Evolutionary conservation across 2,329 filamentous ascomycete genomes (phyloP).

Genomic region (Cryphonectria naterciae): DNA sequence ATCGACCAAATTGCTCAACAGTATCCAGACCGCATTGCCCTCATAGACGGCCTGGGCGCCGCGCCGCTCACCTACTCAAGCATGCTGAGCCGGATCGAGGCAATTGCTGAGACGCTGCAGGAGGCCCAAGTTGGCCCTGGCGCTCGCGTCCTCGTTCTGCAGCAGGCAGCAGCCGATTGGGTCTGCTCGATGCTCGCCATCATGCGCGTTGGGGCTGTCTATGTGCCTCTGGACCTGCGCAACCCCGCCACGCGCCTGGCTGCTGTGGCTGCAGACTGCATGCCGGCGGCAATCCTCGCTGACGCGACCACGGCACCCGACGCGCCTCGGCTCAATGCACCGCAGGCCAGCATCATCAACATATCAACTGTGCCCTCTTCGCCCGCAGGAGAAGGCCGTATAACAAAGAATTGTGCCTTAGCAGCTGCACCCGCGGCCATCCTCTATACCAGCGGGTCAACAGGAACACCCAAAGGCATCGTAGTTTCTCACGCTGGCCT

Average conservation of each 20-base stretch:
- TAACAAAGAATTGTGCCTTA: background rate
- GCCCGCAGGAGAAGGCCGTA: no score
- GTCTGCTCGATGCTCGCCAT: constrained; percentile 47
- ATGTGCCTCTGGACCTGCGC: constrained; percentile 46
- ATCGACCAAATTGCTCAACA: no score
- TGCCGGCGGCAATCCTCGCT: background rate
- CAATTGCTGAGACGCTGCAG: no score
- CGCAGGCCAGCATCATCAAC: background rate
- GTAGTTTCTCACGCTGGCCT: constrained; percentile 38
- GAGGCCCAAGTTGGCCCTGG: no score
- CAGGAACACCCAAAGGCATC: constrained; percentile 48
- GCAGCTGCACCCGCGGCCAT: constrained; percentile 32
- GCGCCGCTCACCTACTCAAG: no score
- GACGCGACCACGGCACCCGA: background rate
- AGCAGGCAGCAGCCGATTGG: constrained; percentile 35
- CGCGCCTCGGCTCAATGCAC: background rate
- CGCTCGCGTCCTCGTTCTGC: no score
- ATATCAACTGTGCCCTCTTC: no score
- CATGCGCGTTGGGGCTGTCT: constrained; percentile 41
- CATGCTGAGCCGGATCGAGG: no score
- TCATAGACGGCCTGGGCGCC: no score
- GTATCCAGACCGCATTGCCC: no score
- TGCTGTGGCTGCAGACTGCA: constrained; percentile 31
- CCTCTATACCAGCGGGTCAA: constrained; percentile 41
- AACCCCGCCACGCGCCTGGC: constrained; percentile 38